Conservation (phyloP, 768 basidiomycete species). For the Collybiopsis luxurians region DNA sequence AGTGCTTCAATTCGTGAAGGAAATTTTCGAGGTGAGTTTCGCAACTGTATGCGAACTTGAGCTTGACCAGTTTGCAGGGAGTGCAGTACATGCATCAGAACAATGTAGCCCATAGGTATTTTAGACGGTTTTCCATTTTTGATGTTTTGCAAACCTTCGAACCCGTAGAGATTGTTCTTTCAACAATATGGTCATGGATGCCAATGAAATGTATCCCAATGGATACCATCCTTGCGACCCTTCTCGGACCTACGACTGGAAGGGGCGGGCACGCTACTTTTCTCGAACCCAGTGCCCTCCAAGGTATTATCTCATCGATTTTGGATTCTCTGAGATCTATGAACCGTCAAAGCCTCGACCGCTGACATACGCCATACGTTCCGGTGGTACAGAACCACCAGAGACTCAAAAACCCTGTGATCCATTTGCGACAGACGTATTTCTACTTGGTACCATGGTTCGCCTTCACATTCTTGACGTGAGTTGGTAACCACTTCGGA, state of each 20-base stretch:
- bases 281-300: constrained; percentile 24
- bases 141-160: neutral
- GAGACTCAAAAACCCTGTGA: constrained; percentile 30
- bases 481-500: neutral
- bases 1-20: constrained; percentile 23
- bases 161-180: neutral
- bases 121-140: neutral
- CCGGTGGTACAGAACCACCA: constrained; percentile 40
- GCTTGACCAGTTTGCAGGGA: constrained; percentile 16
- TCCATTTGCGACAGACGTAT: constrained; percentile 44
- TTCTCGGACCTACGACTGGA: neutral
- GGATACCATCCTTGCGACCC: neutral
- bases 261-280: constrained; percentile 15
- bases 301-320: constrained; percentile 38
- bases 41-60: neutral
- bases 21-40: constrained; percentile 25
- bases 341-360: constrained; percentile 23
- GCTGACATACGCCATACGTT: constrained; percentile 27
- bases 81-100: constrained; percentile 29
- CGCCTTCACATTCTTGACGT: constrained; percentile 10
- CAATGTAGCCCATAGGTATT: constrained; percentile 21
- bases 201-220: neutral
- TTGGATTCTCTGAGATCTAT: constrained; percentile 30
- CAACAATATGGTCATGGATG: constrained; percentile 2
- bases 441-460: constrained; percentile 38